These are phyloP conservation scores for Dissophora globulifera DNA, from an alignment of 192 early-diverging fungal species.

Conservation along the genomic window DNA sequence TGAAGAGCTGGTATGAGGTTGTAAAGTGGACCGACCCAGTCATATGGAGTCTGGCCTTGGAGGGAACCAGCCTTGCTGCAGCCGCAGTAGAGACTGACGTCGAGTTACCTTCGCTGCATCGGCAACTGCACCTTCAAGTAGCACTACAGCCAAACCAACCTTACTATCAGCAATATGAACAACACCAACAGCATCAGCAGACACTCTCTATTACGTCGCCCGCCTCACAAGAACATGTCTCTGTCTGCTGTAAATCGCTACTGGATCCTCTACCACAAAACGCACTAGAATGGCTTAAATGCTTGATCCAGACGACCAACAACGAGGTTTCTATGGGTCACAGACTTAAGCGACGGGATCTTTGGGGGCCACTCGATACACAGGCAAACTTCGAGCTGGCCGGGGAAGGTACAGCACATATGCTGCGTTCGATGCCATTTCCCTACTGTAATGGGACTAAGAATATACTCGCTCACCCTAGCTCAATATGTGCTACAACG, in stretches of 20 bases:
- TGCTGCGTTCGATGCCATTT: no score
- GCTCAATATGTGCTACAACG: no score
- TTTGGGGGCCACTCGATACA: neutral
- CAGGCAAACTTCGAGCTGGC: slow-evolving; percentile 6
- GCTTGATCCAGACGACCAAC: slow-evolving; percentile 31
- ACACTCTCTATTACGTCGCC: neutral
- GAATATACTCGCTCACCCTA: neutral
- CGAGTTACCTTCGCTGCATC: no score
- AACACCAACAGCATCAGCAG: neutral
- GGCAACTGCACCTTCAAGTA: no score
- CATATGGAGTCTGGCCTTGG: slow-evolving; percentile 42
- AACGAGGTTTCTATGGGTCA: neutral
- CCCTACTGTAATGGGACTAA: no score
- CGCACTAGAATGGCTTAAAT: slow-evolving; percentile 40
- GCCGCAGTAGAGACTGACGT: neutral
- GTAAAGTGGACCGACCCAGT: slow-evolving; percentile 37
- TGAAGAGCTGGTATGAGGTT: slow-evolving; percentile 48
- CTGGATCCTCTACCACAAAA: slow-evolving; percentile 19
- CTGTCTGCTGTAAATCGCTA: slow-evolving; percentile 21
- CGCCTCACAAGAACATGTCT: neutral
- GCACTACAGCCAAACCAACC: no score
- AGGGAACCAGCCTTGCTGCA: neutral
- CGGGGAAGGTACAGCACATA: slow-evolving; percentile 25
- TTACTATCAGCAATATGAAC: no score
- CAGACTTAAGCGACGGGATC: neutral